Percentiles rank a stretch among this genome's conserved stretches.
These are phyloP conservation scores for Lactifluus volemus DNA, from an alignment of 768 basidiomycete species.

Conservation along the genomic window DNA sequence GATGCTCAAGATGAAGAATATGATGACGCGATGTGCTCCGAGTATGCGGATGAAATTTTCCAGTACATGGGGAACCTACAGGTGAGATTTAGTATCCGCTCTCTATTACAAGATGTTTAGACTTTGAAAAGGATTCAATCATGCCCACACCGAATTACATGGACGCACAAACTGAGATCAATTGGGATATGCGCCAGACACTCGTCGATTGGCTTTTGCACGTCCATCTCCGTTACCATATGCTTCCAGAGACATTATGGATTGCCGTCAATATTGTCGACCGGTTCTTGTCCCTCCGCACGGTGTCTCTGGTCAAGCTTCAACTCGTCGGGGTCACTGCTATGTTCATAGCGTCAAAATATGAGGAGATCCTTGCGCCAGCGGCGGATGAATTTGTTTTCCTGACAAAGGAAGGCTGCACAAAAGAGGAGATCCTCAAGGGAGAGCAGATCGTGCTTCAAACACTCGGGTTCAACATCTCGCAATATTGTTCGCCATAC, in stretches of 20 bases:
- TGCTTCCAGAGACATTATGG: constrained; percentile 99
- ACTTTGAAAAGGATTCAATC: constrained; percentile 50
- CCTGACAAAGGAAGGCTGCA: constrained; percentile 95
- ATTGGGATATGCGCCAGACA: constrained; percentile 91
- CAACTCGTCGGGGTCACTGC: constrained; percentile 98
- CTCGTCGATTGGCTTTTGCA: constrained; percentile 98
- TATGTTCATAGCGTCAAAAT: constrained; percentile 98
- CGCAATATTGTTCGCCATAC: constrained; percentile 97
- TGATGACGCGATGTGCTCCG: constrained; percentile 95
- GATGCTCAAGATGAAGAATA: constrained; percentile 65
- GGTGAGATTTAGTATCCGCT: constrained; percentile 36
- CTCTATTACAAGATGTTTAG: constrained; percentile 19
- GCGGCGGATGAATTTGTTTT: constrained; percentile 96
- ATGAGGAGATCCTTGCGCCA: constrained; percentile 97
- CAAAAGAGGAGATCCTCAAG: constrained; percentile 93
- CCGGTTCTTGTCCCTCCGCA: constrained; percentile 60
- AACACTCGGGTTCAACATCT: constrained; percentile 90
- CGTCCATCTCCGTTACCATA: constrained; percentile 96
- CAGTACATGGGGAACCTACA: constrained; percentile 92
- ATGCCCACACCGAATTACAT: constrained; percentile 96
- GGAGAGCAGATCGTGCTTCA: constrained; percentile 96
- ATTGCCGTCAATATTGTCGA: constrained; percentile 95
- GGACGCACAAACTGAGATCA: constrained; percentile 86
- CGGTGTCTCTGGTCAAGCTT: constrained; percentile 73
- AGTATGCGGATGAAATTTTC: constrained; percentile 98